phyloP scores from a whole-genome alignment of 805 yeast genomes.

The Citeromyces matritensis region DNA sequence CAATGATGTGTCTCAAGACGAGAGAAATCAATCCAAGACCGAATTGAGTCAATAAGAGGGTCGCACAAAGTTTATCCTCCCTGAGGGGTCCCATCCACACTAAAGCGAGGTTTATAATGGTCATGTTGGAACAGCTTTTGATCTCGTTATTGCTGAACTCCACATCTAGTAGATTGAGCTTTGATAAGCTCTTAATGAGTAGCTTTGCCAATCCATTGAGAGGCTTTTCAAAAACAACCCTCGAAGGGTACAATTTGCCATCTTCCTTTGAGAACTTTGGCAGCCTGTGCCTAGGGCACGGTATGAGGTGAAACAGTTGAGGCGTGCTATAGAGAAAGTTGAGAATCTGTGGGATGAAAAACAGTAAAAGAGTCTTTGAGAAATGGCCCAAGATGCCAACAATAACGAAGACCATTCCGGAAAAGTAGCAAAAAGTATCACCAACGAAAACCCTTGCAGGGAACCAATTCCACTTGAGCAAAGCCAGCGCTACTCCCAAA shows the following conservation, averaged over 20 bases:
- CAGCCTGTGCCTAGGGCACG: slow-evolving; percentile 91
- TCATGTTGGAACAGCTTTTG: slow-evolving; percentile 55
- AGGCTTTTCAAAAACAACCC: slow-evolving; percentile 23
- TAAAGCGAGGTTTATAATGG: slow-evolving; percentile 68
- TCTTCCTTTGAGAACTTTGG: slow-evolving; percentile 61
- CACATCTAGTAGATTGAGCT: slow-evolving; percentile 36
- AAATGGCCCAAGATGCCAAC: slow-evolving; percentile 95
- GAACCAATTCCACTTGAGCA: slow-evolving; percentile 72
- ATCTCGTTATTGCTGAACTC: slow-evolving; percentile 11
- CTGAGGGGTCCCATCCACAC: slow-evolving; percentile 86
- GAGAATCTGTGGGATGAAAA: slow-evolving; percentile 82
- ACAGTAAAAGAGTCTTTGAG: slow-evolving; percentile 77
- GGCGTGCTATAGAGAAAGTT: slow-evolving; percentile 89
- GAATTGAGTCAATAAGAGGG: slow-evolving; percentile 50
- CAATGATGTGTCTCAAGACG: slow-evolving; percentile 65
- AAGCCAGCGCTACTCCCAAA: slow-evolving; percentile 66
- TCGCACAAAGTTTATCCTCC: slow-evolving; percentile 60
- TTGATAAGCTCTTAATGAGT: slow-evolving; percentile 20
- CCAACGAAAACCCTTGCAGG: slow-evolving; percentile 95
- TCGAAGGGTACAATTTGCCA: slow-evolving; percentile 66
- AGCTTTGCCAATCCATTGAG: slow-evolving; percentile 10
- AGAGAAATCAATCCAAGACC: slow-evolving; percentile 52
- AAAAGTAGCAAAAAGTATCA: slow-evolving; percentile 93
- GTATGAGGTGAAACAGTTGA: slow-evolving; percentile 72
- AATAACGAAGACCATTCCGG: slow-evolving; percentile 97